Evolutionary conservation across 1,284 basidiomycete species (phyloP).

Genomic region (Coriolopsis trogii): DNA sequence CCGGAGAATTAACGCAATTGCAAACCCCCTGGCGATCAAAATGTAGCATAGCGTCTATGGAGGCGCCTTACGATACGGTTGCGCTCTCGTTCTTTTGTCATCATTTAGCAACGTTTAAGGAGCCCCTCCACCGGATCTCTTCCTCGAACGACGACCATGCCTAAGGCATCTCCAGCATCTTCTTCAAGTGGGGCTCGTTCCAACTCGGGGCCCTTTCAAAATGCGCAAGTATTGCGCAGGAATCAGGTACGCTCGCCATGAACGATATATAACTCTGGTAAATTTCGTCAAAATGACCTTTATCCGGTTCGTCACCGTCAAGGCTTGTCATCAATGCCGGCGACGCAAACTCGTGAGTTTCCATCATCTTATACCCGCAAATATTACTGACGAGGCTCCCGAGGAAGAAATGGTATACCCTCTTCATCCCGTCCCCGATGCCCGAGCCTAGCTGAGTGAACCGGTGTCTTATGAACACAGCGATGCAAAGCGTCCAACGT

Average conservation of each 20-base stretch:
- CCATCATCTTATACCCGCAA: not conserved
- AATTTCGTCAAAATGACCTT: too few relatives aligned
- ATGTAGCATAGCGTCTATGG: slow-evolving; percentile 1
- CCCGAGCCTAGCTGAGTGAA: slow-evolving; percentile 25
- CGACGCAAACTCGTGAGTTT: slow-evolving; percentile 70
- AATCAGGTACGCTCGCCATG: slow-evolving; percentile 23
- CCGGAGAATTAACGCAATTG: too few relatives aligned
- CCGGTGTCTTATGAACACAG: slow-evolving; percentile 21
- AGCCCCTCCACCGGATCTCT: not conserved
- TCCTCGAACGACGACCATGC: slow-evolving; percentile 18
- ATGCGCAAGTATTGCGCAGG: slow-evolving; percentile 24
- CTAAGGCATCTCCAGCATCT: slow-evolving; percentile 19
- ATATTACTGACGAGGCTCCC: slow-evolving; percentile 6
- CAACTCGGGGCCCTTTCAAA: slow-evolving; percentile 13
- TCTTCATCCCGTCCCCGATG: slow-evolving; percentile 24
- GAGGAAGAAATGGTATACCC: slow-evolving; percentile 35
- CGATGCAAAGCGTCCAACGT: slow-evolving; percentile 54
- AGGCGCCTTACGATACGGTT: not conserved
- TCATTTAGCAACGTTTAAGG: not conserved
- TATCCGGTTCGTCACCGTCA: too few relatives aligned
- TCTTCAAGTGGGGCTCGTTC: slow-evolving; percentile 2
- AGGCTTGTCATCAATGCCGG: slow-evolving; percentile 60
- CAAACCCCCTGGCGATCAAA: too few relatives aligned
- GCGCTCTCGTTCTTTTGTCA: slow-evolving; percentile 15
- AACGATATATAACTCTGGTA: too few relatives aligned